These are phyloP conservation scores for Claviceps purpurea DNA, from an alignment of 2,329 filamentous ascomycete species.

Conservation along the genomic window DNA sequence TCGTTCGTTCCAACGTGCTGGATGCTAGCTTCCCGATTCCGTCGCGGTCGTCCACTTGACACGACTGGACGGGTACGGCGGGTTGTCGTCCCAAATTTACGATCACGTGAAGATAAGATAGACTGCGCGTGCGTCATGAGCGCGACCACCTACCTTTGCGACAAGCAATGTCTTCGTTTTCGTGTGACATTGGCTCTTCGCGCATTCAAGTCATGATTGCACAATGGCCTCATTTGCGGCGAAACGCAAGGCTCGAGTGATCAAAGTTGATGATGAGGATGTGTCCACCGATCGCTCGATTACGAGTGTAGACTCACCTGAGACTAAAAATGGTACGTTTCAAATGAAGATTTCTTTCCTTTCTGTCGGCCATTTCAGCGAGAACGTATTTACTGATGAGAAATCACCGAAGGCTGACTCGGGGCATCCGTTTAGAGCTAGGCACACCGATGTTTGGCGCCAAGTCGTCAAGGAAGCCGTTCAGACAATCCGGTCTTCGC, in stretches of 20 bases:
- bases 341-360: neutral
- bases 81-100: slow-evolving; percentile 10
- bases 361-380: slow-evolving; percentile 6
- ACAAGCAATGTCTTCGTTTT: neutral
- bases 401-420: slow-evolving; percentile 19
- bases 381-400: slow-evolving; percentile 19
- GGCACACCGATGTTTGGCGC: slow-evolving; percentile 24
- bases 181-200: neutral
- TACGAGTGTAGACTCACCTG: slow-evolving; percentile 11
- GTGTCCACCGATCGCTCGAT: slow-evolving; percentile 22
- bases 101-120: slow-evolving; percentile 40
- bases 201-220: slow-evolving; percentile 4
- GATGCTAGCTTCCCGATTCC: slow-evolving; percentile 9
- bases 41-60: slow-evolving; percentile 16
- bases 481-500: slow-evolving; percentile 45
- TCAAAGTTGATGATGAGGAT: slow-evolving; percentile 56
- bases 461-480: slow-evolving; percentile 36
- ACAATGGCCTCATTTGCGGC: slow-evolving; percentile 41
- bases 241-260: slow-evolving; percentile 62
- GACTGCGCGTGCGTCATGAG: neutral
- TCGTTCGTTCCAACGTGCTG: neutral
- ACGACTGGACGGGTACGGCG: neutral
- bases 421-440: slow-evolving; percentile 13
- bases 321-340: slow-evolving; percentile 24
- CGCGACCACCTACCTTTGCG: neutral